Evolutionary conservation across 768 basidiomycete species (phyloP), one percentile per base, ranked within the genome.

Genomic region (Inosperma sp.): DNA sequence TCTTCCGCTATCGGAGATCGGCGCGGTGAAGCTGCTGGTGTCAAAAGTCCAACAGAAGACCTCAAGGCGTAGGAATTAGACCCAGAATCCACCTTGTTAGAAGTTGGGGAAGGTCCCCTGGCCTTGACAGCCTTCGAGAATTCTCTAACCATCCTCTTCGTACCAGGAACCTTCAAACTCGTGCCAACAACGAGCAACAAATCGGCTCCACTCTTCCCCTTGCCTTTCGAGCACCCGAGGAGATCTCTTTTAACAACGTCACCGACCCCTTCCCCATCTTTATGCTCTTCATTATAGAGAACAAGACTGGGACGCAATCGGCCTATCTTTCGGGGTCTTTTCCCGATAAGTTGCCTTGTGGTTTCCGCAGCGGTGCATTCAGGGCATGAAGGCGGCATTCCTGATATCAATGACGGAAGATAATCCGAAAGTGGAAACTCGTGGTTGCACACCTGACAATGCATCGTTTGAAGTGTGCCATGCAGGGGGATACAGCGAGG

Each of bases 401-500:
- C 90, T 19, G 73, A 65, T 5, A 72, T 66, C 35, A 93, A 76
- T 10, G 81, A 73, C 9, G 75, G 67, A 36, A 91, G 67, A 64
- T 88, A 76, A 49, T 80, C 64, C 35, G 73, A 70, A 17, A 93
- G 74, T 1, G 90, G 83, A 52, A 77, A 81, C 19, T 83, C 79
- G 63, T 84, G 79, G 17, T 78, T 83, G 71, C 93, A 95, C 46
- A 81, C 80, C 56, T 86, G 81, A 62, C 93, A 96, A 60, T 89
- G 82, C 56, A 95, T 73, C 3, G 73, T 73, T 63, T 86, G 79
- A 7, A 96, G 76, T 9, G 87, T 88, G 53, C 93, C 93, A 62
- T 96, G 93, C 0, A 96, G 75, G 12, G 93, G 93, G 26, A 96
- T 90, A 58, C 87, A 90, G 54, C 88, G 79, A 29, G 92, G 91